A percentile compares a stretch with the other conserved stretches of the same genome.
phyloP scores from a whole-genome alignment of 371 early-diverging fungal genomes.

The Apophysomyces elegans region DNA sequence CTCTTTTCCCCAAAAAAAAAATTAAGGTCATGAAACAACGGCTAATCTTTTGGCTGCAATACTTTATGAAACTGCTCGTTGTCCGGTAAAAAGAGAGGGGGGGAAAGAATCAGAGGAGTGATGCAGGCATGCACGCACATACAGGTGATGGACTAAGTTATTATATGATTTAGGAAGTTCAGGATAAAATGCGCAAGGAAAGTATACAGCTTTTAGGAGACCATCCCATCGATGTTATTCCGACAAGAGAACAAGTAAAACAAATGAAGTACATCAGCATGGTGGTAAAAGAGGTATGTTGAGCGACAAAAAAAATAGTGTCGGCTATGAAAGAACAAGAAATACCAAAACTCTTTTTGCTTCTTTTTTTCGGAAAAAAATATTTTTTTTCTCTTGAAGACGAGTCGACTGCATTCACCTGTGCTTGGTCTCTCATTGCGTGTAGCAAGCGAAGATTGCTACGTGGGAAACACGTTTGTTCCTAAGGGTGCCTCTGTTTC shows the following conservation, averaged over 20 bases:
- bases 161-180: constrained; percentile 32
- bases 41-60: constrained; percentile 17
- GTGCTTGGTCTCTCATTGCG: constrained; percentile 2
- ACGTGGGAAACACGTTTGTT: constrained; percentile 13
- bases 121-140: no score
- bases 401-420: constrained; percentile 17
- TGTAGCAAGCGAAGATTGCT: constrained; percentile 13
- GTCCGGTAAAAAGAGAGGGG: constrained; percentile 8
- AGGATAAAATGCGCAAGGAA: constrained; percentile 52
- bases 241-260: constrained; percentile 25
- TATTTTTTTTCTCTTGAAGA: not conserved
- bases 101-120: no score
- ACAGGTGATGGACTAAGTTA: no score
- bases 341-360: not conserved
- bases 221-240: constrained; percentile 38
- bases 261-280: constrained; percentile 12
- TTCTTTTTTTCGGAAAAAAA: no score
- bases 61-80: constrained; percentile 21
- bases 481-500: constrained; percentile 19
- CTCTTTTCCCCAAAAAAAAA: no score
- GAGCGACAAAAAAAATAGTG: not conserved
- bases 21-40: constrained; percentile 22
- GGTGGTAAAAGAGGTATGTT: constrained; percentile 15
- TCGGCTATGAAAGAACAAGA: not conserved
- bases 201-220: constrained; percentile 56